Evolutionary conservation across 495 filamentous ascomycete genomes (phyloP), one percentile per base, ranked within the genome.

Genomic region (Annulohypoxylon nitens): DNA sequence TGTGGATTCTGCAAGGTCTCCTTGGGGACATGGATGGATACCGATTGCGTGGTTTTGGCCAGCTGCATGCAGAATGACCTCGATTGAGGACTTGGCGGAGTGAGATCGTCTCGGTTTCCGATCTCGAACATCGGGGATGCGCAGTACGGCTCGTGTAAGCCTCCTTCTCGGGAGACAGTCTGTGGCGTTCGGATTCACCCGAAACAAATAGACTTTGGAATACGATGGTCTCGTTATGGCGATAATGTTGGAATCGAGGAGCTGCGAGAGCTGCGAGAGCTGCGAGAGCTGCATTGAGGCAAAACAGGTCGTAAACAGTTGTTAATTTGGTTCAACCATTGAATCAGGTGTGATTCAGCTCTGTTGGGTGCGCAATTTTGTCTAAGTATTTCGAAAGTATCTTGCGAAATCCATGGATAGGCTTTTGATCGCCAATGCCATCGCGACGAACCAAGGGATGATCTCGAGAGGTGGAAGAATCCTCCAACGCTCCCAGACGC

Each of bases 51-150:
- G 25, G 48, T 26, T 26, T 26, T 23, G 23, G 18, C 48, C 18
- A 26, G 6, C 20, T 51, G 18, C 48, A 26, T 26, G 23, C 20
- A 51, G 48, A 26, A 14, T 12, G 48, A 11, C 20, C 23, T 11
- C 18, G 25, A 51, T 51, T 23, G 50, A n/a, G 25, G 10, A 14
- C 11, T 33, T 25, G 25, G 12, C 10, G 25, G 30, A 12, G 50
- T 25, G 50, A n/a, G 12, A 30, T 30, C 25, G 50, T 33, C 25
- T 54, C 48, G 23, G 48, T 51, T 26, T 51, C 48, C 48, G 48
- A 51, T 14, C 20, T 54, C 23, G 30, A 25, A 30, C 50, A n/a
- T 30, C 50, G 23, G 25, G 50, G 25, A 54, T 33, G 25, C 0
- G 23, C 25, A n/a, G 50, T 14, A 54, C 10, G 26, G 3, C 10